A percentile compares a stretch with the other conserved stretches of the same genome.
Conservation (phyloP, 2,329 filamentous ascomycete genomes). For the Fusarium fujikuroi region DNA sequence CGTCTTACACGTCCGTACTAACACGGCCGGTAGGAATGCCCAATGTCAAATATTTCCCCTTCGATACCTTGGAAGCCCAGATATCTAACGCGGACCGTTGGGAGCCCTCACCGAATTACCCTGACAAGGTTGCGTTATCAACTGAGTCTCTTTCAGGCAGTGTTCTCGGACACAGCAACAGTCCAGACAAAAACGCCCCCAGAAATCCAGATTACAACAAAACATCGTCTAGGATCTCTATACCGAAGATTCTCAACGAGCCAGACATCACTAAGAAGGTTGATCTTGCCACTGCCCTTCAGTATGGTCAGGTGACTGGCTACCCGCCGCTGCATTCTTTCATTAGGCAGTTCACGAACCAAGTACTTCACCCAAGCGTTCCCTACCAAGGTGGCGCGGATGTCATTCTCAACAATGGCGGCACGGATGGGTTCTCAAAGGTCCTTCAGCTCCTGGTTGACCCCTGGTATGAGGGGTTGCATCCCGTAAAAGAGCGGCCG, state of each 20-base stretch:
- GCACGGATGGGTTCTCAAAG: constrained; percentile 88
- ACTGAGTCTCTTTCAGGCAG: not conserved
- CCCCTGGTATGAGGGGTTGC: constrained; percentile 75
- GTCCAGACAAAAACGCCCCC: not conserved
- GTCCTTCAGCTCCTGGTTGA: constrained; percentile 79
- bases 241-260: constrained; percentile 74
- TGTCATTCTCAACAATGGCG: constrained; percentile 81
- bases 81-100: constrained; percentile 80
- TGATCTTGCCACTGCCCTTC: constrained; percentile 82
- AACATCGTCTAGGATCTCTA: constrained; percentile 65
- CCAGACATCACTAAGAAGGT: constrained; percentile 74
- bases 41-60: constrained; percentile 85
- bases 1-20: constrained; percentile 9
- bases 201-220: constrained; percentile 51
- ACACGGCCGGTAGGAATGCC: constrained; percentile 71
- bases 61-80: constrained; percentile 87
- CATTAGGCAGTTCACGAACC: constrained; percentile 79
- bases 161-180: not conserved
- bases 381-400: constrained; percentile 82
- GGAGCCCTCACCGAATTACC: constrained; percentile 73
- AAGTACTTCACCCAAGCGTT: constrained; percentile 82
- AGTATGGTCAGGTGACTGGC: constrained; percentile 86
- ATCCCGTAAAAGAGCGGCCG: constrained; percentile 76
- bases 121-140: constrained; percentile 45
- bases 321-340: constrained; percentile 83